Evolutionary conservation across 2,329 filamentous ascomycete genomes (phyloP), one percentile per base, ranked within the genome.

Genomic region (Parascedosporium putredinis): DNA sequence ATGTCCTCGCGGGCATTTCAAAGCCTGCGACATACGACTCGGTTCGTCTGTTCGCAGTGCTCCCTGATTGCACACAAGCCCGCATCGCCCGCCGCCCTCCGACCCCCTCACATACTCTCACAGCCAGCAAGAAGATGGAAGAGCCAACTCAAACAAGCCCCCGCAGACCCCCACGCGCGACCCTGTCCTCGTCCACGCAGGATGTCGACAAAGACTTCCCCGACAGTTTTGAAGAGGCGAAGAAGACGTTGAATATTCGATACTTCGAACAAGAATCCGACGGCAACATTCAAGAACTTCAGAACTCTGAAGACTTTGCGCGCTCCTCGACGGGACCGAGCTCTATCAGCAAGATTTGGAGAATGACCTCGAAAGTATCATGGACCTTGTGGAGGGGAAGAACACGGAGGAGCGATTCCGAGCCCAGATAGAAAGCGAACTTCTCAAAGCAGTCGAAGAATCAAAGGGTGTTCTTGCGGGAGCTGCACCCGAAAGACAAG

Each of bases 211-310:
- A n/a, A 25, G 25, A 27, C 42, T 27, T 29, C 20, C 42, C 42
- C 14, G 27, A 47, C 16, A 29, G 47, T 14, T n/a, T 50, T 23
- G 47, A 54, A 4, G 27, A 38, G 10, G 47, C 38, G 20, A 44
- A 45, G 25, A 53, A 50, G 29, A 45, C 46, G 1, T 50, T 52
- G 22, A 49, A 46, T 14, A 50, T 55, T 23, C 49, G 52, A 8
- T 55, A 51, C 56, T 78, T 74, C 53, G 72, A 78, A 50, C 69
- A 76, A 56, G 65, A 66, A 12, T 45, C 31, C 18, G 55, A 60
- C 27, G 68, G 67, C 25, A 56, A 58, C 6, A 55, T 72, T 10
- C 65, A 60, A 14, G 65, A 67, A 54, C 59, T 76, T 16, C 54
- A 56, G 8, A 56, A 63, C 51, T 61, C 68, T 45, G 61, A 68